These are phyloP conservation scores for Scenedesmus sp. DNA, from an alignment of 163 green algal species.

Conservation along the genomic window DNA sequence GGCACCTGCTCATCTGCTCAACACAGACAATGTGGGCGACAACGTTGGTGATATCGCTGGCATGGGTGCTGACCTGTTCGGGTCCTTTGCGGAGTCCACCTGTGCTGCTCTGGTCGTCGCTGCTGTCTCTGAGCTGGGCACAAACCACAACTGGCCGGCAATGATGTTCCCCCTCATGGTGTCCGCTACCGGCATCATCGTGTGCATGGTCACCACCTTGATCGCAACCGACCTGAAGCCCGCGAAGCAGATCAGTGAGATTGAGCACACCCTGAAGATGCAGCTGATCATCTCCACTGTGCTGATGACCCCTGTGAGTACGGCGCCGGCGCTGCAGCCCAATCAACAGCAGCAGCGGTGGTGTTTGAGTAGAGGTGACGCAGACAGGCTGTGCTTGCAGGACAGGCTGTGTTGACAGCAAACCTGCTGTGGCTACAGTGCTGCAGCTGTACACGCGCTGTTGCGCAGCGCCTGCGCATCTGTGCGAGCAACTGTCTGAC, in stretches of 20 bases:
- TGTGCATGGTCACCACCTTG: conserved; percentile 96
- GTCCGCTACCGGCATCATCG: conserved; percentile 92
- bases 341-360: background rate
- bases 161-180: conserved; percentile 97
- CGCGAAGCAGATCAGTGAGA: conserved; percentile 80
- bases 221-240: conserved; percentile 96
- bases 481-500: background rate
- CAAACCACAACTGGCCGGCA: conserved; percentile 74
- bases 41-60: conserved; percentile 99
- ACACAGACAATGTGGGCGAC: conserved; percentile 98
- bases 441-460: background rate
- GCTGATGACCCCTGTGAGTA: conserved; percentile 92
- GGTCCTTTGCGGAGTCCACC: conserved; percentile 96
- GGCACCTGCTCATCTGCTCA: background rate
- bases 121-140: conserved; percentile 88
- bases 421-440: no score
- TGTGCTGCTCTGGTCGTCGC: conserved; percentile 95
- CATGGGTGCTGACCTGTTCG: conserved; percentile 99
- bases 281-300: conserved; percentile 97
- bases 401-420: no score
- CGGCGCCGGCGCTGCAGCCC: background rate
- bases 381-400: background rate
- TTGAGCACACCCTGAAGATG: conserved; percentile 97
- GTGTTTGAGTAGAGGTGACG: background rate
- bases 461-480: background rate